A percentile compares a stretch with the other conserved stretches of the same genome.
Conservation (phyloP, 306 rosid species). For the Luffa aegyptiaca region DNA sequence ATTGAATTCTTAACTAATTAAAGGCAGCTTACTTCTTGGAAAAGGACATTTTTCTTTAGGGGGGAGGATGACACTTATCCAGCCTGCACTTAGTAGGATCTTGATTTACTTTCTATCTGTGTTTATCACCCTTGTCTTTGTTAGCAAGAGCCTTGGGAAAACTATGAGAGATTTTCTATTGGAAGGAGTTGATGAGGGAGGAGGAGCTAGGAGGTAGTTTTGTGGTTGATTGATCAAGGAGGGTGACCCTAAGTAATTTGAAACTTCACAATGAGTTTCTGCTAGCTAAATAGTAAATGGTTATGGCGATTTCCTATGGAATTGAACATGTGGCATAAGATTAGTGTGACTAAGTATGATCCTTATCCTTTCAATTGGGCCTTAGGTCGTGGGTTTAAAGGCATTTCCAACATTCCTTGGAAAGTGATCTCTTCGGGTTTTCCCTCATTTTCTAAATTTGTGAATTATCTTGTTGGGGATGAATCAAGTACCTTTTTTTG, state of each 20-base stretch:
- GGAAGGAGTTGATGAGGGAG: neutral
- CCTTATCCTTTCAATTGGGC: neutral
- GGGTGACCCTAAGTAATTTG: neutral
- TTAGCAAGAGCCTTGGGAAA: neutral
- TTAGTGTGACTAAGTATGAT: neutral
- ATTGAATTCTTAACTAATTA: neutral
- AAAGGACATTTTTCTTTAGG: neutral
- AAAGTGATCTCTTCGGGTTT: too few species aligned
- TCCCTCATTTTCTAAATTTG: too few species aligned
- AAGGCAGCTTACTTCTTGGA: neutral
- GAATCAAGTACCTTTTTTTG: too few species aligned
- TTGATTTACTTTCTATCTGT: neutral
- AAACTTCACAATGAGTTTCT: neutral
- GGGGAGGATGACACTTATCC: neutral
- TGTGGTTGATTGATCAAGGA: neutral
- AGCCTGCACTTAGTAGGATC: neutral
- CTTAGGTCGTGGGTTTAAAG: neutral
- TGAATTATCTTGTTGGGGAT: too few species aligned
- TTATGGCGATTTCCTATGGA: neutral
- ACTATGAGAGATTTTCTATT: neutral
- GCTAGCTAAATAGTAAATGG: neutral
- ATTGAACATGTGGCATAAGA: neutral
- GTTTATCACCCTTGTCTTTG: neutral
- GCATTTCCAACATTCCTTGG: neutral
- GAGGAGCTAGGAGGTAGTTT: neutral